Base-by-base conservation (phyloP, 2,329 filamentous ascomycete species). In the Colletotrichum simmondsii region DNA sequence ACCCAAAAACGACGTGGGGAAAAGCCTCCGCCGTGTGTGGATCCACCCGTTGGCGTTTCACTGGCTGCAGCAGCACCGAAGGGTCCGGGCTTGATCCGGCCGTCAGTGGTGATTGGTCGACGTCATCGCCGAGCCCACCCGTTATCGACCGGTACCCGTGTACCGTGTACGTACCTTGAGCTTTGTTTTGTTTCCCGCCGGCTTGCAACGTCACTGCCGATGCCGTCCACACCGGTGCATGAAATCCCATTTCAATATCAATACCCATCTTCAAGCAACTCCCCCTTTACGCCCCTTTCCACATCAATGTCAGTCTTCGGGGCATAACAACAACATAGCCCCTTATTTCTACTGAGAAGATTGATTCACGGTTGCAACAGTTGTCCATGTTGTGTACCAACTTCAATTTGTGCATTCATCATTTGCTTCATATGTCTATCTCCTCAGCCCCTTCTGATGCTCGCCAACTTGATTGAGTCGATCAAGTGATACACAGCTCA, bases 11-110 rank as follows among this genome's bases (percentile, higher is more conserved):
- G 35, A 37, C 46, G 53, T 59, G 53, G 63, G 19, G 35, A 65
- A 63, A 26, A 16, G 37, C 59, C 59, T 63, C 53, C 59, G 65
- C 65, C 56, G 32, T 42, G 32, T 11, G 32, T 11, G 59, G 59
- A 65, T 68, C 58, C 37, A 42, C 5, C 53, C 53, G 53, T 56
- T 28, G 42, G 53, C 30, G 65, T 64, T 64, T 64, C 69, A 72
- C 65, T 72, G 69, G 58, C 65, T 30, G 68, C 49, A 54, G 37
- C 56, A 46, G 14, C 46, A 35, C 65, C 69, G 65, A 69, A 42
- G 26, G 11, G 59, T 22, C 65, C 59, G 59, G 65, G 14, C 42
- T 59, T 59, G 42, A 64, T 46, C 52, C 53, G 65, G 53, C 10
- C 10, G 11, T 2, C 14, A n/a, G 52, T n/a, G 22, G 14, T 69